phyloP scores from a whole-genome alignment of 495 filamentous ascomycete species.

The Podospora pseudoanserina region DNA sequence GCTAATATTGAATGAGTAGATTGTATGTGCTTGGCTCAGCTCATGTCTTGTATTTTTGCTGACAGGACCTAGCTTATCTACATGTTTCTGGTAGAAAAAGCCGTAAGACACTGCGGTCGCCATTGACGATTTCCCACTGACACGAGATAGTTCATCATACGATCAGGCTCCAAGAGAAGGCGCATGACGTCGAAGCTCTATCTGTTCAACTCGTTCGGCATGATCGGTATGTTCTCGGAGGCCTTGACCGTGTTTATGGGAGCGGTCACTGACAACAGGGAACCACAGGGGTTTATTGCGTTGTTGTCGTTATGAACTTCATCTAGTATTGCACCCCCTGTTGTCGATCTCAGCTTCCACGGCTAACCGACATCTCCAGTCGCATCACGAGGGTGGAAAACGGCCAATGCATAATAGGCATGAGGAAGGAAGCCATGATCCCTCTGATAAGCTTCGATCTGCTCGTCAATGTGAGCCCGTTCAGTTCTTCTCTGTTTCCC shows the following conservation, averaged over 20 bases:
- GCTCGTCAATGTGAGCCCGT: slow-evolving; percentile 43
- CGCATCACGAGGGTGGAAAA: slow-evolving; percentile 46
- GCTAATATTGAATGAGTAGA: slow-evolving; percentile 28
- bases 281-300: slow-evolving; percentile 38
- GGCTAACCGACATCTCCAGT: slow-evolving; percentile 24
- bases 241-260: background rate
- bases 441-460: slow-evolving; percentile 50
- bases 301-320: slow-evolving; percentile 49
- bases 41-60: background rate
- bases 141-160: slow-evolving; percentile 44
- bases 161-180: slow-evolving; percentile 36
- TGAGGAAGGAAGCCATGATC: slow-evolving; percentile 47
- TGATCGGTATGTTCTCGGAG: slow-evolving; percentile 37
- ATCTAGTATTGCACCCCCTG: slow-evolving; percentile 41
- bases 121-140: background rate
- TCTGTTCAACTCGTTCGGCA: slow-evolving; percentile 51
- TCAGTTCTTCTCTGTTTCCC: background rate
- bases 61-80: slow-evolving; percentile 45
- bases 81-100: slow-evolving; percentile 52
- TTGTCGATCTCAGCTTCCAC: background rate
- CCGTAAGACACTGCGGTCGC: slow-evolving; percentile 32
- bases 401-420: slow-evolving; percentile 51
- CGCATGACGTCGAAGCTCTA: slow-evolving; percentile 49
- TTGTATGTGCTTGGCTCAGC: slow-evolving; percentile 30
- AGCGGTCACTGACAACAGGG: slow-evolving; percentile 15